Percentiles rank a stretch among this genome's conserved stretches.
Evolutionary conservation across 139 green algal species (phyloP).

Genomic region (Auxenochlorella pyrenoidosa): DNA sequence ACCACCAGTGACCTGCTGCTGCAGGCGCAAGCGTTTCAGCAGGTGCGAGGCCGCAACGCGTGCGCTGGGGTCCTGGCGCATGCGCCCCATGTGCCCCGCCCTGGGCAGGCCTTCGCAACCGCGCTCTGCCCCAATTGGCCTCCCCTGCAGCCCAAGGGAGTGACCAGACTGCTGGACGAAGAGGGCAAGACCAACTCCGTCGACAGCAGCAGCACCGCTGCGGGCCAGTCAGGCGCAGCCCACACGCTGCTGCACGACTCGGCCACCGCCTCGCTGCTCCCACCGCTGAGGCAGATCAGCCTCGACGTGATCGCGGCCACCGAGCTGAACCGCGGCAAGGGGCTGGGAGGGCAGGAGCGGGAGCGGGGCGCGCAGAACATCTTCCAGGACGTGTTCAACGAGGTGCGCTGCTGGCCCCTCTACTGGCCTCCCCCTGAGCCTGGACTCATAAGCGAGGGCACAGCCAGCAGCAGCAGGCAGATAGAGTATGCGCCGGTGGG

Average conservation of each 20-base stretch:
- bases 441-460: no score
- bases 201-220: conserved; percentile 14
- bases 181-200: conserved; percentile 28
- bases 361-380: conserved; percentile 7
- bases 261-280: conserved; percentile 10
- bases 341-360: background rate
- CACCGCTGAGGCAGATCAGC: conserved; percentile 36
- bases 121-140: background rate
- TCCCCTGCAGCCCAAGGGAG: background rate
- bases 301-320: conserved; percentile 32
- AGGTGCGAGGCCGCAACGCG: conserved; percentile 3
- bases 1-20: conserved; percentile 13
- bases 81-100: background rate
- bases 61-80: background rate
- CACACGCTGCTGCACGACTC: conserved; percentile 2
- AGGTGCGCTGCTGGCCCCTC: conserved; percentile 5
- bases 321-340: conserved; percentile 17
- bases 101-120: background rate
- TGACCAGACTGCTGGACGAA: background rate
- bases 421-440: no score
- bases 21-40: conserved; percentile 1
- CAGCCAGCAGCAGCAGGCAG: background rate
- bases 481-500: background rate
- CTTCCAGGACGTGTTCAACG: conserved; percentile 45
- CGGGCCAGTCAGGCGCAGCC: background rate